Percentiles rank a stretch among this genome's conserved stretches.
Evolutionary conservation across 164 flowering plant species (phyloP).

Genomic region (Santalum album): DNA sequence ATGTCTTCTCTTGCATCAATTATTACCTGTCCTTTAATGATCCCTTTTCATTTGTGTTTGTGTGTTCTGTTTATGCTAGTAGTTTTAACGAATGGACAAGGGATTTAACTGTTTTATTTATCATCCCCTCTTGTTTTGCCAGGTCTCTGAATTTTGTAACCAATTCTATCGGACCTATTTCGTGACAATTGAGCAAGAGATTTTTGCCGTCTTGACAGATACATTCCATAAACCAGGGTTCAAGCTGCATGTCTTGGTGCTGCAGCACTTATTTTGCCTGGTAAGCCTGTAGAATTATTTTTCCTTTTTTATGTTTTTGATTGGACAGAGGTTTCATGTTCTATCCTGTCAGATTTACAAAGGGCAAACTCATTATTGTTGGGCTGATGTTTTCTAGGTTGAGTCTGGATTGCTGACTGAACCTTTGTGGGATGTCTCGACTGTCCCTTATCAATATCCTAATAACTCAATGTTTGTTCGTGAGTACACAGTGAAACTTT

Average conservation of each 20-base stretch:
- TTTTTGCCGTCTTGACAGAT: slow-evolving; percentile 96
- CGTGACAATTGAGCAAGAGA: slow-evolving; percentile 86
- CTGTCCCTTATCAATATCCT: slow-evolving; percentile 64
- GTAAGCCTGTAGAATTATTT: slow-evolving; percentile 27
- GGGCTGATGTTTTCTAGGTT: slow-evolving; percentile 35
- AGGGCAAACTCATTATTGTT: not conserved
- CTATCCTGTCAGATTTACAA: not conserved
- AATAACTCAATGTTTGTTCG: slow-evolving; percentile 65
- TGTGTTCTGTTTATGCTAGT: too few species aligned
- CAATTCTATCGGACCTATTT: slow-evolving; percentile 84
- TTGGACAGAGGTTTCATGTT: too few species aligned
- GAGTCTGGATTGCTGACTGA: slow-evolving; percentile 75
- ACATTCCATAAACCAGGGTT: slow-evolving; percentile 99
- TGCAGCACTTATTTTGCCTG: slow-evolving; percentile 90
- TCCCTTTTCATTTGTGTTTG: not conserved
- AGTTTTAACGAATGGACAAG: too few species aligned
- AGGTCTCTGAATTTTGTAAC: slow-evolving; percentile 91
- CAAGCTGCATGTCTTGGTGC: slow-evolving; percentile 87
- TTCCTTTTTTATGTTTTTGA: too few species aligned
- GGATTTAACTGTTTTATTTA: not conserved
- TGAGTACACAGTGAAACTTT: slow-evolving; percentile 79
- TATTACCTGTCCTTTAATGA: too few species aligned
- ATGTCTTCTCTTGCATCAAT: not conserved
- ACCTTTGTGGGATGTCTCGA: slow-evolving; percentile 87
- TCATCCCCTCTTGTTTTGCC: slow-evolving; percentile 8